phyloP scores from a whole-genome alignment of 352 stramenopile species.

The Globisporangium lucens region DNA sequence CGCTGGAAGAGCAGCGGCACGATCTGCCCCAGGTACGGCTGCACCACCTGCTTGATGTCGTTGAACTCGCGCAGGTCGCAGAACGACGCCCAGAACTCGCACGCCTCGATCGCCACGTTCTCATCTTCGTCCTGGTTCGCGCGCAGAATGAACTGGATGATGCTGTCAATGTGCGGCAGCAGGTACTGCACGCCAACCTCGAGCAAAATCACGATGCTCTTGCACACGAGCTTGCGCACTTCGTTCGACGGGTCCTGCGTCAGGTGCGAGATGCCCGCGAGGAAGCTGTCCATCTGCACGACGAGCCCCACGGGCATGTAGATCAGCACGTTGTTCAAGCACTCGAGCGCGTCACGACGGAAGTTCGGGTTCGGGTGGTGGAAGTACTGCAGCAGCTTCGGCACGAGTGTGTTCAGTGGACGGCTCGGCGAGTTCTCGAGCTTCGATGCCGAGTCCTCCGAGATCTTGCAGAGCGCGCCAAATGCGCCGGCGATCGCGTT shows the following conservation, averaged over 20 bases:
- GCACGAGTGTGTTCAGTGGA: conserved; percentile 84
- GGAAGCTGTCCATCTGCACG: conserved; percentile 88
- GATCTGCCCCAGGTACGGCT: conserved; percentile 86
- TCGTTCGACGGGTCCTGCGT: conserved; percentile 80
- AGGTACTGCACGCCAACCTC: conserved; percentile 88
- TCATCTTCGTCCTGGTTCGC: conserved; percentile 85
- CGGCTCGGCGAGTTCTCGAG: conserved; percentile 86
- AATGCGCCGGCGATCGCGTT: conserved; percentile 80
- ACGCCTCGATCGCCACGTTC: conserved; percentile 85
- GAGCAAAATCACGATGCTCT: conserved; percentile 89
- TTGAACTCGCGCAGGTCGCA: conserved; percentile 87
- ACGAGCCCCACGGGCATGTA: conserved; percentile 87
- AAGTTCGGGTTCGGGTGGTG: conserved; percentile 74
- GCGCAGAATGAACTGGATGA: conserved; percentile 91
- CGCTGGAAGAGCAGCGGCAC: conserved; percentile 91
- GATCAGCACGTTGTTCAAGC: conserved; percentile 88
- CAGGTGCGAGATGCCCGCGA: conserved; percentile 86
- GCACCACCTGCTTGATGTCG: conserved; percentile 90
- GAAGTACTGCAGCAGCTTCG: conserved; percentile 89
- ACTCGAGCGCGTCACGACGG: conserved; percentile 84
- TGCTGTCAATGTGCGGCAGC: conserved; percentile 86
- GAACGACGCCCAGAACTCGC: conserved; percentile 90
- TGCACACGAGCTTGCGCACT: conserved; percentile 87
- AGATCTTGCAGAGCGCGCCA: conserved; percentile 86
- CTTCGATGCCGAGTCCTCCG: conserved; percentile 87